Evolutionary conservation across 805 yeast genomes (phyloP).

Genomic region (Kazachstania bromeliacearum): DNA sequence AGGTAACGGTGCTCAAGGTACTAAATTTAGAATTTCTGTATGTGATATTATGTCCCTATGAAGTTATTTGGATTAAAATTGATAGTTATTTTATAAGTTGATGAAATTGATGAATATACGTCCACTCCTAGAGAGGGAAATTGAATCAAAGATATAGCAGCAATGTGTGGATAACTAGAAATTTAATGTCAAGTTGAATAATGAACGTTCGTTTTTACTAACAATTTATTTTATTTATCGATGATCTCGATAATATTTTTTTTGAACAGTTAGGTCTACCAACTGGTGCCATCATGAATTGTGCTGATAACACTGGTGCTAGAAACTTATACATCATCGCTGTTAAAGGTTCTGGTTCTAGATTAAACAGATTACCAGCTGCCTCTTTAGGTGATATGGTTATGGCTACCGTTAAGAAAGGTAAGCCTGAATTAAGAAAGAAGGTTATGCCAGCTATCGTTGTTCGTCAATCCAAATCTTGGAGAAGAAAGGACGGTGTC

Average conservation of each 20-base stretch:
- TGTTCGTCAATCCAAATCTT: slow-evolving; percentile 97
- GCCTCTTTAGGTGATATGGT: slow-evolving; percentile 99
- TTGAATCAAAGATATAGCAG: no score
- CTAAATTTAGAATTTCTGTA: slow-evolving; percentile 98
- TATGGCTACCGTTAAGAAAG: slow-evolving; percentile 99
- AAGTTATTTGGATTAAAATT: no score
- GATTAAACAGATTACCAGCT: slow-evolving; percentile 99
- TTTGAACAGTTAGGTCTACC: slow-evolving; percentile 86
- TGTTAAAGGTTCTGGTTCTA: slow-evolving; percentile 98
- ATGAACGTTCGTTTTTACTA: no score
- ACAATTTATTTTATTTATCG: slow-evolving; percentile 1
- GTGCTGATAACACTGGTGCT: slow-evolving; percentile 99
- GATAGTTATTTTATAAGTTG: no score
- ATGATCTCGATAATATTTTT: not conserved
- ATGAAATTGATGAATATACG: no score
- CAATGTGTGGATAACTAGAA: no score
- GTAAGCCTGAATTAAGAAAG: slow-evolving; percentile 99
- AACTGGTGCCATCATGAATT: slow-evolving; percentile 98
- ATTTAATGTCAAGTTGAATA: no score
- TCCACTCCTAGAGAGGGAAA: no score
- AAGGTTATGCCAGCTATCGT: slow-evolving; percentile 99
- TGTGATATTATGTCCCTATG: slow-evolving; percentile 41
- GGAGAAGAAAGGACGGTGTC: slow-evolving; percentile 99
- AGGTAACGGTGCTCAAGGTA: slow-evolving; percentile 95
- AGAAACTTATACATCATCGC: slow-evolving; percentile 97